Evolutionary conservation across 2,329 filamentous ascomycete species (phyloP), one percentile per base, ranked within the genome.

Genomic region (Verticillium albo-atrum): DNA sequence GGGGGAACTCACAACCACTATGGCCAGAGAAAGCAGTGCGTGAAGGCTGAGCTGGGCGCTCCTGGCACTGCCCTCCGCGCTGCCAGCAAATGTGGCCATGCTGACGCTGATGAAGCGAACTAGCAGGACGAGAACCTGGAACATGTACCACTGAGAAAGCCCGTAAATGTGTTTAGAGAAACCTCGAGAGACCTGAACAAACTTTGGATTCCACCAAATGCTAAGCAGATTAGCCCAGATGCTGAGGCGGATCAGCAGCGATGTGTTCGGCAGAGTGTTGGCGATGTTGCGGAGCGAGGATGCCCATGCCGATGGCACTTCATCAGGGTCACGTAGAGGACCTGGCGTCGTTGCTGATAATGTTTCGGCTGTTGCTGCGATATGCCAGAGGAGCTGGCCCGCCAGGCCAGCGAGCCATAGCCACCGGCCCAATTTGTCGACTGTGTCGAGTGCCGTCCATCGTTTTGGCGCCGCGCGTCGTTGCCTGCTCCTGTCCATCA

Each of bases 181-280:
- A 58, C 84, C 87, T n/a, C 82, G 78, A 34, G 79, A 76, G 3
- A 81, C 82, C 65, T 87, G 79, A 34, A 83, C 79, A 64, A 90
- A 83, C 60, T 82, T 82, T 0, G 87, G 87, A 62, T 90, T 91
- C 89, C 89, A 91, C 81, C 85, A 89, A 14, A 82, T 72, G 3
- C 85, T 81, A 20, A 81, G 65, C 3, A 85, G 64, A 35, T 81
- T 82, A 14, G 80, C 72, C 57, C 73, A 65, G 23, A 88, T 71
- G 23, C 82, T 77, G 67, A 78, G 77, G 57, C 75, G 75, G 32
- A 82, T 75, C 52, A 83, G 65, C 6, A 68, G 65, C 3, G 77
- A 74, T 1, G 74, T 64, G 0, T 66, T 67, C 10, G 81, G 82
- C 6, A 84, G 66, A 14, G 72, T 35, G 28, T 56, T 12, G 2